Conservation (phyloP, 1,284 basidiomycete genomes). For the Papiliotrema laurentii region DNA sequence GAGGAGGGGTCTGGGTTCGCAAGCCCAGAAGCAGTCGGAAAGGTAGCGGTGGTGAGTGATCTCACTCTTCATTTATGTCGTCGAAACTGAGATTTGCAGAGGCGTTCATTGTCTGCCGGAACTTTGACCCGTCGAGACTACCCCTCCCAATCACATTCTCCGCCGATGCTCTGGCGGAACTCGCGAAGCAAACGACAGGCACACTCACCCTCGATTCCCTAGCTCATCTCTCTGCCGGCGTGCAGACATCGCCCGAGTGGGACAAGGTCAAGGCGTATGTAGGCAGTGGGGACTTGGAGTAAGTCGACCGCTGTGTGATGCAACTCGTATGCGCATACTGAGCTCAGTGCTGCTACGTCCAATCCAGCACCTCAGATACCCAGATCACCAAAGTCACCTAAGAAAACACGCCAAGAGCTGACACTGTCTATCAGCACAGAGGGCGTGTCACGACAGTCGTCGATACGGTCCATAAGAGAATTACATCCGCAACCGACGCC, state of each 20-base stretch:
- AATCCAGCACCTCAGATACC: neutral
- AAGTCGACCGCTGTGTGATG: constrained; percentile 1
- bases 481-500: constrained; percentile 7
- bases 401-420: too few species aligned
- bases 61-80: neutral
- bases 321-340: neutral
- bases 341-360: neutral
- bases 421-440: neutral
- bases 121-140: constrained; percentile 46
- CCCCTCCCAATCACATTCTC: constrained; percentile 34
- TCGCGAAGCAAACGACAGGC: constrained; percentile 27
- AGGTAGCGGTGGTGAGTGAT: constrained; percentile 46
- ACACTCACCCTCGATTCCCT: constrained; percentile 43
- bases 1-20: constrained; percentile 48
- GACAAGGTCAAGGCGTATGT: constrained; percentile 37
- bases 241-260: constrained; percentile 22
- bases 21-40: constrained; percentile 48
- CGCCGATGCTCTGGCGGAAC: constrained; percentile 17
- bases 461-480: neutral
- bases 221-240: constrained; percentile 12
- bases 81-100: constrained; percentile 37
- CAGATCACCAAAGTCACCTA: neutral
- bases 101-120: constrained; percentile 55
- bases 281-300: constrained; percentile 39
- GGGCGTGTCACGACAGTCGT: neutral